Conservation (phyloP, 2,329 filamentous ascomycete species). For the Zasmidium citrigriseum region DNA sequence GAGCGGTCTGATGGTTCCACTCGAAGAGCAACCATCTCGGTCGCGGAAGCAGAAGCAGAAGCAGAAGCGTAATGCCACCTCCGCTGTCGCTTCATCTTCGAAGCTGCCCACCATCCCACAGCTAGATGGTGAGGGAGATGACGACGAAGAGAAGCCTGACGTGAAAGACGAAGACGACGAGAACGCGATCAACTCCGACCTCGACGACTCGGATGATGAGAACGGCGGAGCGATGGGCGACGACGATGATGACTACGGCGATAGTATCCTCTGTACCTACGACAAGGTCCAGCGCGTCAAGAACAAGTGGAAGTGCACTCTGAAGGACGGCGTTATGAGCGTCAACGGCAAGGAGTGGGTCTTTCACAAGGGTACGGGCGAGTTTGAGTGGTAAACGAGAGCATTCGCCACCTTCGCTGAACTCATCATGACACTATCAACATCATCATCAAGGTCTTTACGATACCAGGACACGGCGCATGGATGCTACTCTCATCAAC, state of each 20-base stretch:
- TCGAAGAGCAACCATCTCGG: constrained; percentile 55
- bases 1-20: constrained; percentile 74
- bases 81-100: constrained; percentile 3
- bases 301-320: constrained; percentile 95
- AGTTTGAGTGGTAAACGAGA: constrained; percentile 82
- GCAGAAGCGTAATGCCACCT: constrained; percentile 7
- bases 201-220: constrained; percentile 91
- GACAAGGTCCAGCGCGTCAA: constrained; percentile 99
- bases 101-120: constrained; percentile 38
- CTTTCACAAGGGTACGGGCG: constrained; percentile 95
- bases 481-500: not conserved
- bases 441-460: not conserved
- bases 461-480: not conserved
- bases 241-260: constrained; percentile 83
- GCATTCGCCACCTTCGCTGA: not conserved
- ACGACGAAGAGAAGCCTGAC: constrained; percentile 43
- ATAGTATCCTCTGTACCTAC: constrained; percentile 95
- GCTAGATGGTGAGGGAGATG: constrained; percentile 60
- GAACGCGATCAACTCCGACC: constrained; percentile 96
- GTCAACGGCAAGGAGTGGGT: constrained; percentile 91
- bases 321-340: constrained; percentile 94
- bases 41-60: constrained; percentile 27
- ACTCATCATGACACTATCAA: not conserved
- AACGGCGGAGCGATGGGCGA: constrained; percentile 40
- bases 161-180: constrained; percentile 65